phyloP scores from a whole-genome alignment of 1,284 basidiomycete species.

The Cystobasidium pallidum region DNA sequence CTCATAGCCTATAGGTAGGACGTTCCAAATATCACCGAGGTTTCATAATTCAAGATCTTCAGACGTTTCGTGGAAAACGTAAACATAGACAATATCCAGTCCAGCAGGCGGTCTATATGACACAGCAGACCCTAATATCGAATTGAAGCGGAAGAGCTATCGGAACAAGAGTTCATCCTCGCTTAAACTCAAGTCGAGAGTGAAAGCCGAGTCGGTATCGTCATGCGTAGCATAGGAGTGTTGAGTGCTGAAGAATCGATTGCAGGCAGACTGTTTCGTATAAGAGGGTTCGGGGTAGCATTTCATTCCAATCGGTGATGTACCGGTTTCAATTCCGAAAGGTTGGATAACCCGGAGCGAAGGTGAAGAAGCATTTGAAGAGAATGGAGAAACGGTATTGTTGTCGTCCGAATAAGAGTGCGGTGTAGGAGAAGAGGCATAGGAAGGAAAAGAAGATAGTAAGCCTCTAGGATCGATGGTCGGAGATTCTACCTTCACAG shows the following conservation, averaged over 20 bases:
- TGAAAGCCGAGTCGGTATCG: constrained; percentile 23
- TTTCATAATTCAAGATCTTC: no score
- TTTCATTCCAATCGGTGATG: constrained; percentile 1
- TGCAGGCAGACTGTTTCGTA: constrained; percentile 2
- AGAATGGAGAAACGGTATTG: constrained; percentile 2
- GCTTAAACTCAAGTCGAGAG: constrained; percentile 21
- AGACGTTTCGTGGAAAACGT: no score
- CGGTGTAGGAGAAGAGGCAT: not conserved
- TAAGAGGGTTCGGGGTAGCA: not conserved
- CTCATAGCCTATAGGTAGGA: no score
- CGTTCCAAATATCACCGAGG: no score
- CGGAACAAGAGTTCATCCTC: constrained; percentile 16
- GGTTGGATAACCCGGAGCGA: not conserved
- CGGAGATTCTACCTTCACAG: not conserved
- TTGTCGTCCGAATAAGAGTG: constrained; percentile 3
- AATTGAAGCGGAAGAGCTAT: not conserved
- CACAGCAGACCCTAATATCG: not conserved
- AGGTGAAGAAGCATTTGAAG: constrained; percentile 6
- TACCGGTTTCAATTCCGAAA: not conserved
- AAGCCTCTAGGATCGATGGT: constrained; percentile 17
- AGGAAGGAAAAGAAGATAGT: constrained; percentile 26
- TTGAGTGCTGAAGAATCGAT: constrained; percentile 9
- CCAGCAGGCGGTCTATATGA: no score
- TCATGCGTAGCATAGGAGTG: constrained; percentile 1
- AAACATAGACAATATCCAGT: no score